These are phyloP conservation scores for Hypoxylon sp. DNA, from an alignment of 2,329 filamentous ascomycete genomes.

Conservation along the genomic window DNA sequence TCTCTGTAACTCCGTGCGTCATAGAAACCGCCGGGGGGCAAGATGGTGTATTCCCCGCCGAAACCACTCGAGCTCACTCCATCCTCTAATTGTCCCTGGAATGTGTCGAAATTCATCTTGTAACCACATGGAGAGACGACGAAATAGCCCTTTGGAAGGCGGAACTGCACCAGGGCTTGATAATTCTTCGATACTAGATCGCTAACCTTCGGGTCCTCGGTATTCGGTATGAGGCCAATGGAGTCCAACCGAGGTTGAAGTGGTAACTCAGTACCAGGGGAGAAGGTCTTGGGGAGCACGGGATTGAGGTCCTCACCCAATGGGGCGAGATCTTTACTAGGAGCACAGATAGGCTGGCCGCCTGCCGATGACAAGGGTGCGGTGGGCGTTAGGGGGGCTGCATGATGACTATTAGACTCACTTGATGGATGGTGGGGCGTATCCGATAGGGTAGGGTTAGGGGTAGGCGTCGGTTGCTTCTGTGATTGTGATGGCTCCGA, in stretches of 20 bases:
- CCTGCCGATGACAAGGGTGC: background rate
- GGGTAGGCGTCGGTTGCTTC: background rate
- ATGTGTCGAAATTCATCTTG: constrained; percentile 8
- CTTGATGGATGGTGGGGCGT: background rate
- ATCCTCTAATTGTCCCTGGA: background rate
- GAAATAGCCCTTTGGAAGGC: constrained; percentile 1
- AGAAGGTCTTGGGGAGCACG: background rate
- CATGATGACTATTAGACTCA: background rate
- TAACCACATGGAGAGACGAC: constrained; percentile 8
- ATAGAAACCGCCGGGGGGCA: background rate
- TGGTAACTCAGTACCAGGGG: background rate
- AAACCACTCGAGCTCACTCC: background rate
- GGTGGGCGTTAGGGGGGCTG: background rate
- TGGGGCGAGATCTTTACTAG: background rate
- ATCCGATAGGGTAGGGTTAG: background rate
- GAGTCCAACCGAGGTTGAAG: constrained; percentile 2
- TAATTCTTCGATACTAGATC: background rate
- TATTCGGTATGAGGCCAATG: background rate
- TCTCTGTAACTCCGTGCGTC: background rate
- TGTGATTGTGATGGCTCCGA: background rate
- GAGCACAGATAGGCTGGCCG: background rate
- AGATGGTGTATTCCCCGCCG: constrained; percentile 16
- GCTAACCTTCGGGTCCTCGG: background rate
- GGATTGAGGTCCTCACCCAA: background rate
- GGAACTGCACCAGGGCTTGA: constrained; percentile 10